These are phyloP conservation scores for Ustilago tritici DNA, from an alignment of 1,284 basidiomycete species.

Conservation along the genomic window DNA sequence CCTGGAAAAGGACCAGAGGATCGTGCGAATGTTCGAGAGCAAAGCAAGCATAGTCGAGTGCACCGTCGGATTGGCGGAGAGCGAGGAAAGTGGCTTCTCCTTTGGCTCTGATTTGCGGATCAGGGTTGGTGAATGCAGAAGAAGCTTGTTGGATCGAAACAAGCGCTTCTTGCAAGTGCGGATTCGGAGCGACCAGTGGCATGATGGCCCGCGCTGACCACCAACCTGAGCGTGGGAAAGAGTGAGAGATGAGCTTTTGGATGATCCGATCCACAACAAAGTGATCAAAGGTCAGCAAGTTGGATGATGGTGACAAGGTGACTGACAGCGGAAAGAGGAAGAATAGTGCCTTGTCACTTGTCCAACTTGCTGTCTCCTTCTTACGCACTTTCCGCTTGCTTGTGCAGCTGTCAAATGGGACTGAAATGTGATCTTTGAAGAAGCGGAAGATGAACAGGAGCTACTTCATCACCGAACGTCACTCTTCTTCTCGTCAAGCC, in stretches of 20 bases:
- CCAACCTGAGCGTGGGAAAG: not conserved
- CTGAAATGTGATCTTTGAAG: slow-evolving; percentile 3
- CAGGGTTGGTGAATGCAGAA: slow-evolving; percentile 53
- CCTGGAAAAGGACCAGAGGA: slow-evolving; percentile 58
- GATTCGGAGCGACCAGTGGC: slow-evolving; percentile 46
- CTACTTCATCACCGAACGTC: too few relatives aligned
- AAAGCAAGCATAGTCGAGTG: slow-evolving; percentile 57
- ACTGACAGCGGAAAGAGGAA: not conserved
- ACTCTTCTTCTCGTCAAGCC: not conserved
- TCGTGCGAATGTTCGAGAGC: slow-evolving; percentile 53
- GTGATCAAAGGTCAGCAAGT: not conserved
- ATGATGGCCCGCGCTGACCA: slow-evolving; percentile 22
- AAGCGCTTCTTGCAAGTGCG: slow-evolving; percentile 54
- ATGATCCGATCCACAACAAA: not conserved
- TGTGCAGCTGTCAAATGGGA: slow-evolving; percentile 9
- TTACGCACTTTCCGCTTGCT: slow-evolving; percentile 3
- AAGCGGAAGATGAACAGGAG: too few relatives aligned
- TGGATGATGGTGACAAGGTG: slow-evolving; percentile 1
- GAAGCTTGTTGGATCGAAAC: slow-evolving; percentile 54
- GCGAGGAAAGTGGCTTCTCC: slow-evolving; percentile 59
- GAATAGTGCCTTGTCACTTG: not conserved
- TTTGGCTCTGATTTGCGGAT: slow-evolving; percentile 47
- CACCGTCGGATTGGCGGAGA: slow-evolving; percentile 52
- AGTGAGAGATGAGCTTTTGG: not conserved
- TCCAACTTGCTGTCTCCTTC: slow-evolving; percentile 7